These are phyloP conservation scores for Cyberlindnera samutprakarnensis DNA, from an alignment of 805 yeast genomes.

Conservation along the genomic window DNA sequence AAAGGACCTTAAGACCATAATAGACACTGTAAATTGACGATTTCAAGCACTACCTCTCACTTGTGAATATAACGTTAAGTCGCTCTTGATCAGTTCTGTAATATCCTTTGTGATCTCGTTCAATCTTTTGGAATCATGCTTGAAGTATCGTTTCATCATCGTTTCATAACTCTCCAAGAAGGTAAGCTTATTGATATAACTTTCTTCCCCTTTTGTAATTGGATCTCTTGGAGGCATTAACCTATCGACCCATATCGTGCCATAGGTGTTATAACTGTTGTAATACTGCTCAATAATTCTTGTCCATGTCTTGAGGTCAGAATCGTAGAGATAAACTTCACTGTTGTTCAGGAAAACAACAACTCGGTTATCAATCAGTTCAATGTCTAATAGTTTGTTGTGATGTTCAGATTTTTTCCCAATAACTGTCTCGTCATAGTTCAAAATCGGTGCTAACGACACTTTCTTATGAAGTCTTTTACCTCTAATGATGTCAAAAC, in stretches of 20 bases:
- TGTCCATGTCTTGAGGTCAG: conserved; percentile 38
- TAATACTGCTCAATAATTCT: conserved; percentile 31
- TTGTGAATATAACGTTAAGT: conserved; percentile 1
- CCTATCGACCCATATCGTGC: conserved; percentile 14
- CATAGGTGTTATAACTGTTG: conserved; percentile 8
- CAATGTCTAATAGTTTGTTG: conserved; percentile 24
- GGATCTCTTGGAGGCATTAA: conserved; percentile 1
- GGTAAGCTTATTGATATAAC: conserved; percentile 8
- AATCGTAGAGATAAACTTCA: conserved; percentile 37
- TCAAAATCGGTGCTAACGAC: conserved; percentile 47
- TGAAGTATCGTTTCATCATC: conserved; percentile 5
- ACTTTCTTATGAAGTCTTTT: conserved; percentile 32
- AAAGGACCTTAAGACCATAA: conserved; percentile 24
- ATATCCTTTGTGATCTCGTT: too few relatives aligned
- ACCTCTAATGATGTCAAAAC: conserved; percentile 39
- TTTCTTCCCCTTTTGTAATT: conserved; percentile 1
- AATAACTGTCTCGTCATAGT: conserved; percentile 23
- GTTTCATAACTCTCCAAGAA: conserved; percentile 16
- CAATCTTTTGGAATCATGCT: too few relatives aligned
- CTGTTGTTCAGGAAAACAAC: conserved; percentile 32
- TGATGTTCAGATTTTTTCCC: conserved; percentile 7
- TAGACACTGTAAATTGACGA: conserved; percentile 23
- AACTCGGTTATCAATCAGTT: conserved; percentile 31
- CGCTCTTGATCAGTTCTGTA: conserved; percentile 4
- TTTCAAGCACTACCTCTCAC: conserved; percentile 10